Evolutionary conservation across 2,329 filamentous ascomycete species (phyloP).

Genomic region (Zymoseptoria crescenta): DNA sequence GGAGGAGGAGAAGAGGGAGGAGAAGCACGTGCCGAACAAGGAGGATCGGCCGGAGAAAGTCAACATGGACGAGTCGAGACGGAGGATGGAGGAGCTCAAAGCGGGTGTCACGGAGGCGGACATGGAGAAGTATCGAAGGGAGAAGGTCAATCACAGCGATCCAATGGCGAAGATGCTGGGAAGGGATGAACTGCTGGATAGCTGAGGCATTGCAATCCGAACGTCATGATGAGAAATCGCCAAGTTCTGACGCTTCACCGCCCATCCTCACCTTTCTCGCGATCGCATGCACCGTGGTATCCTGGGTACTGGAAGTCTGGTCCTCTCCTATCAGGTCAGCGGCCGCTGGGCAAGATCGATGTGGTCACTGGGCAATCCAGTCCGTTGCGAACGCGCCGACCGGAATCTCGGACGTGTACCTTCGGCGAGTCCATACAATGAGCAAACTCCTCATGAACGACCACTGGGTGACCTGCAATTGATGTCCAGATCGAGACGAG

Average conservation of each 20-base stretch:
- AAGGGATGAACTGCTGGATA: constrained; percentile 56
- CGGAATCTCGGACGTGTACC: neutral
- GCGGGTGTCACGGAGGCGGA: constrained; percentile 73
- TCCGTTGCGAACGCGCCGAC: neutral
- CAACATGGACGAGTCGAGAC: constrained; percentile 49
- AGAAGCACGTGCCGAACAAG: constrained; percentile 39
- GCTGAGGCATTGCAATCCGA: neutral
- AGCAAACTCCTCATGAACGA: neutral
- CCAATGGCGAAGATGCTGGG: constrained; percentile 79
- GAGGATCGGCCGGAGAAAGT: constrained; percentile 36
- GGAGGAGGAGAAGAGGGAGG: constrained; percentile 34
- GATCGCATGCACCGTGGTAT: neutral
- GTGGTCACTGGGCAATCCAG: neutral
- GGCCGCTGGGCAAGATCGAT: neutral
- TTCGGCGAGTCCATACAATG: neutral
- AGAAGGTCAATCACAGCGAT: constrained; percentile 65
- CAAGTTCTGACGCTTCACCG: neutral
- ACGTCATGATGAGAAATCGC: neutral
- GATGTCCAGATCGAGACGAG: too few species aligned
- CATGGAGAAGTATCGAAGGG: constrained; percentile 75
- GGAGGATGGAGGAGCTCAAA: constrained; percentile 70
- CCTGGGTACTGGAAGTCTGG: neutral
- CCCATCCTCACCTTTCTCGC: neutral
- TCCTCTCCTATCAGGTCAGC: neutral
- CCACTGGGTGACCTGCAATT: neutral